phyloP scores from a whole-genome alignment of 2,329 filamentous ascomycete genomes.

The Exophiala alcalophila region DNA sequence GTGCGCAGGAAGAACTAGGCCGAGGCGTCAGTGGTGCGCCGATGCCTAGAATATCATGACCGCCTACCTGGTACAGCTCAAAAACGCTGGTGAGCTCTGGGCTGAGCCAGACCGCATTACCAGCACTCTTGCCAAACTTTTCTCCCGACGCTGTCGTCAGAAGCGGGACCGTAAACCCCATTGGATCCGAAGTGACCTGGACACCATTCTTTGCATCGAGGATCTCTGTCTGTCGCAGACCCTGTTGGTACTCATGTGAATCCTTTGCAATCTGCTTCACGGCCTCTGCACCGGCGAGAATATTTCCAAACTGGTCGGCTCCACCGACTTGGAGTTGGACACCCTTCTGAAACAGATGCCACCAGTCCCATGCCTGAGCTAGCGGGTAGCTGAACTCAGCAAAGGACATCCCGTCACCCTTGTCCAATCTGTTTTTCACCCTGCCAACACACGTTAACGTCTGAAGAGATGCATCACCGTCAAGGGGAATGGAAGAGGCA shows the following conservation, averaged over 20 bases:
- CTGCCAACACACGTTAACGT: constrained; percentile 37
- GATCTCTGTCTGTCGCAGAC: constrained; percentile 20
- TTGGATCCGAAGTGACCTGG: constrained; percentile 50
- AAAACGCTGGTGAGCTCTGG: constrained; percentile 74
- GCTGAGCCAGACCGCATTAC: constrained; percentile 93
- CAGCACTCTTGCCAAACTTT: constrained; percentile 93
- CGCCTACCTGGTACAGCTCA: constrained; percentile 70
- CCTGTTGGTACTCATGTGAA: constrained; percentile 44
- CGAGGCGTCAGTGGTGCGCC: neutral
- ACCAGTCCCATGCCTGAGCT: constrained; percentile 96
- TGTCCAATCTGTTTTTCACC: constrained; percentile 78
- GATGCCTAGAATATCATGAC: neutral
- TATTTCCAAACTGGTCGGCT: constrained; percentile 95
- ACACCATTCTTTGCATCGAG: constrained; percentile 15
- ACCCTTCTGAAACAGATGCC: constrained; percentile 71
- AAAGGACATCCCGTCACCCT: constrained; percentile 88
- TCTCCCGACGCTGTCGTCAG: constrained; percentile 79
- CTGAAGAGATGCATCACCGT: too few relatives aligned
- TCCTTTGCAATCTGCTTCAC: constrained; percentile 69
- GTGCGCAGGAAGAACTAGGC: constrained; percentile 79
- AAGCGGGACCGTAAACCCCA: constrained; percentile 87
- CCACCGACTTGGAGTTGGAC: constrained; percentile 89
- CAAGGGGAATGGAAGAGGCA: constrained; percentile 2
- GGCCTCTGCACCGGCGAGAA: constrained; percentile 81
- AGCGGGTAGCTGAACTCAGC: constrained; percentile 91